A percentile compares a stretch with the other conserved stretches of the same genome.
Evolutionary conservation across 495 filamentous ascomycete species (phyloP).

Genomic region (Terfezia boudieri): DNA sequence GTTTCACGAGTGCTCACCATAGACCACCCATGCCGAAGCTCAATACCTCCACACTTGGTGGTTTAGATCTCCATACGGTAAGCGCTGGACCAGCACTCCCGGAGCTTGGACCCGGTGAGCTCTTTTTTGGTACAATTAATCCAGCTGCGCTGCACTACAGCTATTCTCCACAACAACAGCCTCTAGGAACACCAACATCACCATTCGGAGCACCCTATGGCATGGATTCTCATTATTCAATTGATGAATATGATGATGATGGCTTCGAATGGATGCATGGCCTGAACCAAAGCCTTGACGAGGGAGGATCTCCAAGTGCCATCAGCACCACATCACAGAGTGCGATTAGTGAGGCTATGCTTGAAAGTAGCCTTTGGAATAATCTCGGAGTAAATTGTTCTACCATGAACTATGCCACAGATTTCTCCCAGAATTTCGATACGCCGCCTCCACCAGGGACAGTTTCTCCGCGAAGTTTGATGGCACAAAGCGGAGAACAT

Average conservation of each 20-base stretch:
- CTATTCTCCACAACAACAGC: constrained; percentile 40
- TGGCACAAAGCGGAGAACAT: constrained; percentile 18
- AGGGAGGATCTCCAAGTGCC: constrained; percentile 69
- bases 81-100: neutral
- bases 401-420: constrained; percentile 4
- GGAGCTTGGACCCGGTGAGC: constrained; percentile 18
- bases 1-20: neutral
- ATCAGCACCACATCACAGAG: constrained; percentile 84
- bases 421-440: constrained; percentile 26
- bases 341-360: constrained; percentile 77
- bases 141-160: constrained; percentile 86
- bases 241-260: constrained; percentile 40
- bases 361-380: constrained; percentile 33
- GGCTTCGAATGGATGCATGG: constrained; percentile 67
- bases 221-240: constrained; percentile 26
- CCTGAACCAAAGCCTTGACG: constrained; percentile 20
- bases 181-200: constrained; percentile 45
- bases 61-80: neutral
- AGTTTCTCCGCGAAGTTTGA: constrained; percentile 36
- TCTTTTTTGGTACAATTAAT: constrained; percentile 64
- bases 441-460: constrained; percentile 32
- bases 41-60: neutral
- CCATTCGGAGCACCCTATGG: constrained; percentile 47
- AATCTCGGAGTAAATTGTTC: constrained; percentile 15
- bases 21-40: neutral